Evolutionary conservation across 768 basidiomycete genomes (phyloP), one percentile per base, ranked within the genome.

Genomic region (Agaricus subrufescens): DNA sequence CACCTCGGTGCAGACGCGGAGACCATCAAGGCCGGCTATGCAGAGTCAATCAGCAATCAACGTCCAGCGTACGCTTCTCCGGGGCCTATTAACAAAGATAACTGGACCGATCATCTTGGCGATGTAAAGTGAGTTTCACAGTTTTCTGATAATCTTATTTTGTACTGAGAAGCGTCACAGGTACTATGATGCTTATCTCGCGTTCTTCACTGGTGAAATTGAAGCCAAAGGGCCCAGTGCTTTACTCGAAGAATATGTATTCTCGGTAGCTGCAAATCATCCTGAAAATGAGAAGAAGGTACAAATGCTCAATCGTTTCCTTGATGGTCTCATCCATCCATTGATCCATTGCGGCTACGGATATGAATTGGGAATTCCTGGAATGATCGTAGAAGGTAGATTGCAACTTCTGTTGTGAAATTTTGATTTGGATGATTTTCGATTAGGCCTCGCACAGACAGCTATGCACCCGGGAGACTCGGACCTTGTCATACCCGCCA

Each of bases 341-440:
- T 52, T 87, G 34, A 87, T 89, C 42, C 84, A 88, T 60, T 58
- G 69, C 3, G 86, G 84, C 14, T 80, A 81, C 65, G 86, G 85
- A 3, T 65, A 77, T 6, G 88, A 89, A 65, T 87, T 87, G 56
- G 72, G 65, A 1, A 52, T 85, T 19, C 76, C 80, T 7, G 87
- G 86, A 0, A 64, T 86, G 46, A 67, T 81, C 2, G 81, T 79
- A 0, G 86, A 89, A 73, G 87, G 87, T 86, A 11, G 55, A 2
- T 14, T 43, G 27, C 43, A 4, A 9, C 23, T 12, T 27, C 29
- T 43, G 11, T 10, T 31, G 31, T 10, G 31, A 31, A 10, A 10
- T 31, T 31, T 31, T 5, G 10, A 11, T 27, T 25, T 34, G 50
- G 15, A 9, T 14, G 50, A 10, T 31, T 31, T 4, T 10, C 4